phyloP scores from a whole-genome alignment of 192 early-diverging fungal genomes.

The Backusella mclennaniae region DNA sequence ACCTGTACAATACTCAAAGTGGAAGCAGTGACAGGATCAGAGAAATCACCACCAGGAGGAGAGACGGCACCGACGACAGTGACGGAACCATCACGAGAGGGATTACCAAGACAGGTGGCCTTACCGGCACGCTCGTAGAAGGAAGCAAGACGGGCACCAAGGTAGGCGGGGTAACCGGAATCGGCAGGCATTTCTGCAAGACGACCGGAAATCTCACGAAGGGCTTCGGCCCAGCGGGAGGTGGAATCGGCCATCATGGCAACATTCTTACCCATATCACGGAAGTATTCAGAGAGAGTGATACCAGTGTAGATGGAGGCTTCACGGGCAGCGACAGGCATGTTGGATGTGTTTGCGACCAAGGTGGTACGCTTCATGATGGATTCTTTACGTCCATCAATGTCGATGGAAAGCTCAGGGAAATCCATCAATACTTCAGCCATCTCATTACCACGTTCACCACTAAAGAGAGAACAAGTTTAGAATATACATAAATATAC shows the following conservation, averaged over 20 bases:
- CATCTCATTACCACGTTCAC: constrained; percentile 99
- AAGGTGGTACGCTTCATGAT: constrained; percentile 99
- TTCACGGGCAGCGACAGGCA: constrained; percentile 99
- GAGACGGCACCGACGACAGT: constrained; percentile 99
- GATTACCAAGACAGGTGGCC: constrained; percentile 94
- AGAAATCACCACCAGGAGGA: constrained; percentile 99
- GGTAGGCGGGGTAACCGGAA: constrained; percentile 97
- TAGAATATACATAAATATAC: neutral
- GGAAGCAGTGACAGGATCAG: constrained; percentile 96
- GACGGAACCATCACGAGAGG: constrained; percentile 89
- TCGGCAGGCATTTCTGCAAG: constrained; percentile 99
- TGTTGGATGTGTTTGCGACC: constrained; percentile 99
- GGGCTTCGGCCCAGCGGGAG: constrained; percentile 99
- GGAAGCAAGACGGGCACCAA: constrained; percentile 97
- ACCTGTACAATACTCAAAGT: constrained; percentile 99
- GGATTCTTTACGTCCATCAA: constrained; percentile 94
- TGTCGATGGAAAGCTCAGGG: constrained; percentile 88
- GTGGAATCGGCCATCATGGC: constrained; percentile 99
- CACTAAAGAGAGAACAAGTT: constrained; percentile 34
- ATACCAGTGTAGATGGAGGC: constrained; percentile 99
- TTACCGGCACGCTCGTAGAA: constrained; percentile 99
- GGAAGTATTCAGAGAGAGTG: constrained; percentile 99
- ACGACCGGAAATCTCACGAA: constrained; percentile 99
- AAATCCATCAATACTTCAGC: constrained; percentile 99
- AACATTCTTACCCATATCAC: constrained; percentile 98